Base-by-base conservation (phyloP, 805 yeast genomes). In the Jamesozyma rosinii region DNA sequence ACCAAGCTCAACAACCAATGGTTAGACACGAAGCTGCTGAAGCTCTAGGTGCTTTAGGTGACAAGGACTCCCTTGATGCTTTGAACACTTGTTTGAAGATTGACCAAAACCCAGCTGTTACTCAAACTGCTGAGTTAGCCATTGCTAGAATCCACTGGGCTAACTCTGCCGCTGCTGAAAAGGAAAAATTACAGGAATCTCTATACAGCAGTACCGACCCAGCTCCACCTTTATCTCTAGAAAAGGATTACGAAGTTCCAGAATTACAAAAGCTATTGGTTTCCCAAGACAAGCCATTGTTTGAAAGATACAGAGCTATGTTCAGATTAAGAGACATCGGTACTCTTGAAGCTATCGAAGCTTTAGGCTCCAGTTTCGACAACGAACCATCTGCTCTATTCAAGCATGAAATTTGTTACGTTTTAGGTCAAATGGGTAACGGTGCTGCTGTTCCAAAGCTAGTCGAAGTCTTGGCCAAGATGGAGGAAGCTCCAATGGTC, bases 21-120 rank as follows among this genome's bases (percentile, higher is more conserved):
- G 99, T 92, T 31, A 83, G 99, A 65, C 99, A 92, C 64, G 99
- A 92, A 66, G 98, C 98, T 15, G 98, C 98, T 6, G 99, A 92
- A 67, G 98, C 97, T 35, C 72, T 92, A 43, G 99, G 98, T 48
- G 98, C 98, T 36, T 71, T 92, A 41, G 95, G 95, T 38, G 95
- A 88, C 63, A 64, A 66, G 34, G 81, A 76, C 5, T 83, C 95
- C 13, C 63, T 92, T 44, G 75, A 70, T 1, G 61, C 88, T 38
- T 74, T 92, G 53, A 66, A 75, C 48, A 68, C 79, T 42, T 87
- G 81, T 64, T 71, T 66, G 53, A 64, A 69, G 48, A 74, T 81
- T 40, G 97, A 94, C 59, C 92, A 95, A 15, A 65, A 79, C 42
- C 71, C 85, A 50, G 97, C 89, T 54, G 92, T 92, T 45, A 77